Conservation (phyloP, 2,329 filamentous ascomycete species). For the Paraconiothyrium brasiliense region DNA sequence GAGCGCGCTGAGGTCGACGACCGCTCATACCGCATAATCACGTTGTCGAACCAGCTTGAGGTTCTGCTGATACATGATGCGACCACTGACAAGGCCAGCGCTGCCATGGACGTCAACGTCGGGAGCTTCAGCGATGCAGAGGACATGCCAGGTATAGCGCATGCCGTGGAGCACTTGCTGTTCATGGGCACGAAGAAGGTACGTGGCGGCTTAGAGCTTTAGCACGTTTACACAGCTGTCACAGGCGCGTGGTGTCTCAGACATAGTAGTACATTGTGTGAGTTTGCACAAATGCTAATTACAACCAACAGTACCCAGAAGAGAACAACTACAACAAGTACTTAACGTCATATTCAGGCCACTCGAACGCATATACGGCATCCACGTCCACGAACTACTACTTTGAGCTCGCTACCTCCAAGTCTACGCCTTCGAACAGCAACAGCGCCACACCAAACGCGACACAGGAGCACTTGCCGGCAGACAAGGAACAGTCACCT, state of each 20-base stretch:
- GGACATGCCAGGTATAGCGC: conserved; percentile 93
- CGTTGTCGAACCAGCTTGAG: conserved; percentile 86
- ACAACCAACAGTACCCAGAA: conserved; percentile 72
- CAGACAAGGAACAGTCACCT: conserved; percentile 61
- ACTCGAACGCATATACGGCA: conserved; percentile 94
- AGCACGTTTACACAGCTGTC: neutral
- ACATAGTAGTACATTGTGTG: conserved; percentile 4
- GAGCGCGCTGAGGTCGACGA: conserved; percentile 88
- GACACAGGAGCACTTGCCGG: conserved; percentile 48
- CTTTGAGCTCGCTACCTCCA: conserved; percentile 90
- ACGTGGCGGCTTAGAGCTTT: conserved; percentile 26
- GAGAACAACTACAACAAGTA: conserved; percentile 98
- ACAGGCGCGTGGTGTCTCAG: neutral
- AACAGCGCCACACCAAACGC: conserved; percentile 47
- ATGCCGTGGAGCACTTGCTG: conserved; percentile 93
- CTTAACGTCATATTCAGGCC: conserved; percentile 86
- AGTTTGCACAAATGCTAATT: neutral
- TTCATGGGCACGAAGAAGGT: conserved; percentile 99
- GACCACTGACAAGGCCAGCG: conserved; percentile 95
- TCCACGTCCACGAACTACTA: conserved; percentile 96
- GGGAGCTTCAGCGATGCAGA: conserved; percentile 93
- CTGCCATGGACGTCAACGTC: conserved; percentile 93
- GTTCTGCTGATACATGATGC: conserved; percentile 92
- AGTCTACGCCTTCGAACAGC: conserved; percentile 65
- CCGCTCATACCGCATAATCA: conserved; percentile 86